Evolutionary conservation across 2,329 filamentous ascomycete species (phyloP).

Genomic region (Drechslerella coelobrocha): DNA sequence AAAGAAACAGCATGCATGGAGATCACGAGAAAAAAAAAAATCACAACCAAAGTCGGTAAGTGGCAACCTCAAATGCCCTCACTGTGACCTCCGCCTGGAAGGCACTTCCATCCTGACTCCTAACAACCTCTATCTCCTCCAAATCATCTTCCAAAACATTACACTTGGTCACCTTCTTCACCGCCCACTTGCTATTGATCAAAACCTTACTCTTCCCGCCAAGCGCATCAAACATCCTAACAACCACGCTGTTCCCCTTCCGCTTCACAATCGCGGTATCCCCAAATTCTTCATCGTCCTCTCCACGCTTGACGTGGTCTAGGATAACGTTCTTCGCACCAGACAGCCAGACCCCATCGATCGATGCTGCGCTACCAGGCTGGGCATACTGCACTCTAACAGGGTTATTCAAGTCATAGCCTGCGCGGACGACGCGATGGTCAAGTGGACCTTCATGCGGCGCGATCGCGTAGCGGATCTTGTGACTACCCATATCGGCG

Average conservation of each 20-base stretch:
- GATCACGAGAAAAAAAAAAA: background rate
- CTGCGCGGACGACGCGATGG: constrained; percentile 77
- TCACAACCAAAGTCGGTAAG: constrained; percentile 70
- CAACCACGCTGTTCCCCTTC: constrained; percentile 77
- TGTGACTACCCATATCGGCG: constrained; percentile 90
- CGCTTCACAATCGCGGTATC: constrained; percentile 68
- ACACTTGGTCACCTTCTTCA: constrained; percentile 79
- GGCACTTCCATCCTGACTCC: constrained; percentile 57
- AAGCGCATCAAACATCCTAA: constrained; percentile 86
- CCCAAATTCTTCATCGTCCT: constrained; percentile 79
- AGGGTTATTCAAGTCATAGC: constrained; percentile 89
- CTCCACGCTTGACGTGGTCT: constrained; percentile 91
- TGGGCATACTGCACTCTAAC: constrained; percentile 63
- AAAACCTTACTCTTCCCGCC: constrained; percentile 79
- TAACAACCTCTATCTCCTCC: constrained; percentile 63
- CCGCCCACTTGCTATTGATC: constrained; percentile 66
- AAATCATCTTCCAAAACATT: constrained; percentile 89
- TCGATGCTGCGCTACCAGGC: background rate
- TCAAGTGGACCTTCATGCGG: constrained; percentile 79
- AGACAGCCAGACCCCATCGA: constrained; percentile 46
- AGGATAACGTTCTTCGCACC: constrained; percentile 67
- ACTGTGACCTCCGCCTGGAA: constrained; percentile 69
- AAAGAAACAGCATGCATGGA: background rate
- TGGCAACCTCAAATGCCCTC: constrained; percentile 84
- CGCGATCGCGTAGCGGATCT: constrained; percentile 87